phyloP scores from a whole-genome alignment of 306 rosid species.

The Vigna trinervia region DNA sequence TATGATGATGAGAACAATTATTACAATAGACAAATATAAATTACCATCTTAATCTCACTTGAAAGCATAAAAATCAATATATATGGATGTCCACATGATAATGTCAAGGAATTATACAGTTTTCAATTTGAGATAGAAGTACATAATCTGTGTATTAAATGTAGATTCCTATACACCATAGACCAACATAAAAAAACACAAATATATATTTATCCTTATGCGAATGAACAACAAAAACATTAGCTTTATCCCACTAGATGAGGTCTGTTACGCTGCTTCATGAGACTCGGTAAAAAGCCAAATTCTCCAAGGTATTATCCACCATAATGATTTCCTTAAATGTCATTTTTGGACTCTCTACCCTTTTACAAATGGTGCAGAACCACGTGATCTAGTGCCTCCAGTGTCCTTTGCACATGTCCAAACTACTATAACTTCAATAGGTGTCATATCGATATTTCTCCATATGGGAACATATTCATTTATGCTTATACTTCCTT shows the following conservation, averaged over 20 bases:
- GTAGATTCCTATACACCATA: constrained; percentile 20
- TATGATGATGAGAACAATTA: constrained; percentile 29
- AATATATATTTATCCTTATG: constrained; percentile 2
- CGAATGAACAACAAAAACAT: not conserved
- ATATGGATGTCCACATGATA: constrained; percentile 22
- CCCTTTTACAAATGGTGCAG: not conserved
- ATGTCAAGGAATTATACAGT: not conserved
- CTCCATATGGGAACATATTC: not conserved
- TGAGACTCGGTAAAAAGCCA: not conserved
- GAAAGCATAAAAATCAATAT: constrained; percentile 14
- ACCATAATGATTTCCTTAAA: not conserved
- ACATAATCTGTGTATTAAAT: not conserved
- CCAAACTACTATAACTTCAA: not conserved
- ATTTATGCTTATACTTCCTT: not conserved
- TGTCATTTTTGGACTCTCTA: not conserved
- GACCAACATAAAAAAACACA: constrained; percentile 28
- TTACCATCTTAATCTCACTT: constrained; percentile 6
- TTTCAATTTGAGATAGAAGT: constrained; percentile 15
- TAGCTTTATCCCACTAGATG: not conserved
- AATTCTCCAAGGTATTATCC: not conserved
- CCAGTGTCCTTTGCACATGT: not conserved
- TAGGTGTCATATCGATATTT: not conserved
- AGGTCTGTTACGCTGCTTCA: not conserved
- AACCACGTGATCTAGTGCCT: not conserved
- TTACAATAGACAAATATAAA: constrained; percentile 1